phyloP scores from a whole-genome alignment of 164 flowering plant species.

The Nelumbo lutea region DNA sequence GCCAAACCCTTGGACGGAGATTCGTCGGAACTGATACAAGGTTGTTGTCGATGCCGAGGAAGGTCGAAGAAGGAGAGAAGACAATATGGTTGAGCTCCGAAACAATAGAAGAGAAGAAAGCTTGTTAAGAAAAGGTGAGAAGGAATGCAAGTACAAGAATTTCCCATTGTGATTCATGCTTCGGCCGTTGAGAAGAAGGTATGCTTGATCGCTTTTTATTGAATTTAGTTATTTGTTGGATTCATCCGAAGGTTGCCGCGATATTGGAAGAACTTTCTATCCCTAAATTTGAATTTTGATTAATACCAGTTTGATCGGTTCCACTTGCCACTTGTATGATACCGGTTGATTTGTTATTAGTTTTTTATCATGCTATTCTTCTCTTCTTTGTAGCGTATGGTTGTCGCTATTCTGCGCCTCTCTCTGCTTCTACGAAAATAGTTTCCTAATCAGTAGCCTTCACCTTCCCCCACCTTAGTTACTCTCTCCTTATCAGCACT shows the following conservation, averaged over 20 bases:
- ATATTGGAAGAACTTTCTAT: no score
- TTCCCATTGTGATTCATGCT: constrained; percentile 7
- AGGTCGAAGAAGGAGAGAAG: constrained; percentile 57
- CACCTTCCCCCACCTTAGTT: not conserved
- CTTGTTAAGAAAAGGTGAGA: constrained; percentile 57
- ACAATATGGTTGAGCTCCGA: constrained; percentile 61
- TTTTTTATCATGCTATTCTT: not conserved
- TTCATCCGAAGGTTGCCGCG: not conserved
- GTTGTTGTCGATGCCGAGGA: constrained; percentile 61
- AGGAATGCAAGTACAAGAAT: constrained; percentile 37
- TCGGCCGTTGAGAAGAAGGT: constrained; percentile 30
- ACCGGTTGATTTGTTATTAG: no score
- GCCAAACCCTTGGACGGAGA: constrained; percentile 56
- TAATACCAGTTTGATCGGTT: no score
- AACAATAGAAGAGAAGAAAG: constrained; percentile 55
- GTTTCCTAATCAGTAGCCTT: constrained; percentile 4
- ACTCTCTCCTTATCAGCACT: constrained; percentile 9
- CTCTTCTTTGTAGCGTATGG: not conserved
- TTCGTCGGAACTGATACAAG: constrained; percentile 55
- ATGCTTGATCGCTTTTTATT: not conserved
- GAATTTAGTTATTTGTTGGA: not conserved
- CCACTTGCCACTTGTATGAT: no score
- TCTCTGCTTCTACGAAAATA: constrained; percentile 16
- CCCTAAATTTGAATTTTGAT: no score
- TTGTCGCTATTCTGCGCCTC: constrained; percentile 37